phyloP scores from a whole-genome alignment of 768 basidiomycete species.

The Calocybe cyanea region DNA sequence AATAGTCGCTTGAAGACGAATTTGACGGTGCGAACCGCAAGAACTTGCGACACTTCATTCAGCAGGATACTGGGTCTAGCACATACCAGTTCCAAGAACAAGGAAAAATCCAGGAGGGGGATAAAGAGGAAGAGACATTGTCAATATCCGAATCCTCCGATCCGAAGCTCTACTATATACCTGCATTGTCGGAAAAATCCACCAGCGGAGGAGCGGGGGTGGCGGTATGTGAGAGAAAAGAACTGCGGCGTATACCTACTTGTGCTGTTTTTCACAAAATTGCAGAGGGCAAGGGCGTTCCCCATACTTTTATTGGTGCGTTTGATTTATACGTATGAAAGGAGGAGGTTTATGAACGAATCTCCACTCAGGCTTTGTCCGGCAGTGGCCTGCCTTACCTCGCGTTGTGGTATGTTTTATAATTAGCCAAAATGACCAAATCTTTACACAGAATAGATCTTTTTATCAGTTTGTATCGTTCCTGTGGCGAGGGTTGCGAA shows the following conservation, averaged over 20 bases:
- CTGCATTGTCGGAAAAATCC: conserved; percentile 13
- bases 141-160: conserved; percentile 2
- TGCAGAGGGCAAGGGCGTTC: conserved; percentile 50
- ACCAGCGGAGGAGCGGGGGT: conserved; percentile 18
- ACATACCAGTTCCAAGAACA: background rate
- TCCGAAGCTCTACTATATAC: conserved; percentile 15
- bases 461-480: conserved; percentile 54
- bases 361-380: conserved; percentile 42
- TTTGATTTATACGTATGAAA: background rate
- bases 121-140: conserved; percentile 9
- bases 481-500: conserved; percentile 45
- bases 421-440: background rate
- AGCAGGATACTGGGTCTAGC: conserved; percentile 23
- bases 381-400: conserved; percentile 69
- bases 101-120: background rate
- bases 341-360: background rate
- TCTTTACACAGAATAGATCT: conserved; percentile 37
- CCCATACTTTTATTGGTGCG: conserved; percentile 56
- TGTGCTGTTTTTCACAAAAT: conserved; percentile 60
- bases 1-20: conserved; percentile 50
- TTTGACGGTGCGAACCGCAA: conserved; percentile 57
- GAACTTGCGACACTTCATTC: conserved; percentile 54
- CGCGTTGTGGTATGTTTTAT: conserved; percentile 48
- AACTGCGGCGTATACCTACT: conserved; percentile 40
- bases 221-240: conserved; percentile 17